A percentile compares a stretch with the other conserved stretches of the same genome.
These are phyloP conservation scores for Inosperma sp. DNA, from an alignment of 768 basidiomycete genomes.

Conservation along the genomic window DNA sequence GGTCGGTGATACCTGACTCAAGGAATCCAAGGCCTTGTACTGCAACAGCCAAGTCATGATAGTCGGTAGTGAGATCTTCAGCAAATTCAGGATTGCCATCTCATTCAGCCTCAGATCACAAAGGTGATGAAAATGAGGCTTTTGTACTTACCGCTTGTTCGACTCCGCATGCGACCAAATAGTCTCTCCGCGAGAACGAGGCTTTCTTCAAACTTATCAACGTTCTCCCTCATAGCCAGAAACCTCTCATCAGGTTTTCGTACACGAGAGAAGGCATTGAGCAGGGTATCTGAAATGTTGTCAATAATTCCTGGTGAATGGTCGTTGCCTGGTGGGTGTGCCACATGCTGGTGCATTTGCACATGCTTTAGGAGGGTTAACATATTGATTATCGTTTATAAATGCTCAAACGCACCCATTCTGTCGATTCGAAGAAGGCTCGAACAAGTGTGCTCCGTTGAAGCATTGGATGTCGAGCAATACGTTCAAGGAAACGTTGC, in stretches of 20 bases:
- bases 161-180: constrained; percentile 69
- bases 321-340: constrained; percentile 87
- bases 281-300: constrained; percentile 90
- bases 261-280: constrained; percentile 94
- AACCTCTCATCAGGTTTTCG: constrained; percentile 98
- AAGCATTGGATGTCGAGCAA: constrained; percentile 91
- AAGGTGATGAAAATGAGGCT: constrained; percentile 28
- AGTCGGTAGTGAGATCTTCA: constrained; percentile 96
- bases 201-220: constrained; percentile 98
- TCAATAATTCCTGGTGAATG: constrained; percentile 79
- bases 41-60: constrained; percentile 93
- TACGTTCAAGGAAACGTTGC: constrained; percentile 85
- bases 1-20: constrained; percentile 97
- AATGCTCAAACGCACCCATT: constrained; percentile 72
- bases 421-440: constrained; percentile 93
- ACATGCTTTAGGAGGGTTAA: constrained; percentile 59
- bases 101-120: constrained; percentile 79
- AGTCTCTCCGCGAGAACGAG: constrained; percentile 74
- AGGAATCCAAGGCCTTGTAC: constrained; percentile 97
- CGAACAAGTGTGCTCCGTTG: constrained; percentile 88
- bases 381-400: not conserved
- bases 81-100: constrained; percentile 73
- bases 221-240: constrained; percentile 81
- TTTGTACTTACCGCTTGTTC: constrained; percentile 76
- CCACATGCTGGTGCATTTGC: constrained; percentile 93